phyloP scores from a whole-genome alignment of 176 grass and related monocot species.

The Saccharum spontaneum region DNA sequence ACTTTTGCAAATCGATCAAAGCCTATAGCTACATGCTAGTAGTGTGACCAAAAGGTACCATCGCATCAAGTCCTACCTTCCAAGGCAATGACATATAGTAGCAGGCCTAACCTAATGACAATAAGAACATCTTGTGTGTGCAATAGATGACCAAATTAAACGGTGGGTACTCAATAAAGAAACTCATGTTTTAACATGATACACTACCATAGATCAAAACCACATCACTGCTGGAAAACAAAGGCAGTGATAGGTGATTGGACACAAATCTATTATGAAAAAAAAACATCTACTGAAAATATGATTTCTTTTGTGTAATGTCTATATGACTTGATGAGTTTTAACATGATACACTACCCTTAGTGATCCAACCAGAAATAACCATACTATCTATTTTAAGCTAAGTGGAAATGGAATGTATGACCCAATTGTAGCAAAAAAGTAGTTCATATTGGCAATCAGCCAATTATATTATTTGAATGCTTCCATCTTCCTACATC shows the following conservation, averaged over 20 bases:
- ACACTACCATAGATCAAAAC: too few relatives aligned
- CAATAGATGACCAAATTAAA: background rate
- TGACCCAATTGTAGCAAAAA: conserved; percentile 1
- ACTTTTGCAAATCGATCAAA: conserved; percentile 22
- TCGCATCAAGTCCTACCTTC: conserved; percentile 5
- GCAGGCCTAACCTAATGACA: background rate
- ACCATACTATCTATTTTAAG: conserved; percentile 2
- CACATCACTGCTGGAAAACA: too few relatives aligned
- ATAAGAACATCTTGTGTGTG: background rate
- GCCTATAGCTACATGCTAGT: conserved; percentile 4
- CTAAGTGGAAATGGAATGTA: conserved; percentile 12
- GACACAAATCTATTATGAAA: background rate
- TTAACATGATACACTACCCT: background rate
- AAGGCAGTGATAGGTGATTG: too few relatives aligned
- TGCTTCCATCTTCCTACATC: background rate
- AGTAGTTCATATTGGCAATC: background rate
- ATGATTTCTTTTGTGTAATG: background rate
- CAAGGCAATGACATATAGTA: background rate
- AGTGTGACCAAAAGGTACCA: conserved; percentile 6
- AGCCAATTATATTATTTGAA: background rate
- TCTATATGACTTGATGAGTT: background rate
- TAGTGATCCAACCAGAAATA: background rate
- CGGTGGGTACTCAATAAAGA: background rate
- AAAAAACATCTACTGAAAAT: background rate
- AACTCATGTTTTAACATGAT: background rate